phyloP scores from a whole-genome alignment of 371 early-diverging fungal species.

The Nematocida homosporus region DNA sequence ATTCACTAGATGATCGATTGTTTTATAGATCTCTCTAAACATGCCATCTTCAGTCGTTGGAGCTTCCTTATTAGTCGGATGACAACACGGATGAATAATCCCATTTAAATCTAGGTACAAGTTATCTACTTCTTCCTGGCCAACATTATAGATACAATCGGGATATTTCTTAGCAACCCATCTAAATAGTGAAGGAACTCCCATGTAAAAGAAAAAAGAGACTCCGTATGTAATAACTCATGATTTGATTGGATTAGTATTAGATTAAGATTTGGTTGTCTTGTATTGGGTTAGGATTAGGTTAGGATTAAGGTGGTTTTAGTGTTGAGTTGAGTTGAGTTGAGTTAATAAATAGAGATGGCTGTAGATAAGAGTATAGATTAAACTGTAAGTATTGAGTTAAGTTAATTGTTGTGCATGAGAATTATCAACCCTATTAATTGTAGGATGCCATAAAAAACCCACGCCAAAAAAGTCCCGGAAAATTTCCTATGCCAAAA shows the following conservation, averaged over 20 bases:
- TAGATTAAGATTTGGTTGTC: background rate
- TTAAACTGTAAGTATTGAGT: too few relatives aligned
- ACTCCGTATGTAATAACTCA: background rate
- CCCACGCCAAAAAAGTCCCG: too few relatives aligned
- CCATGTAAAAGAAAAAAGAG: conserved; percentile 61
- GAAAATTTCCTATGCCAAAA: too few relatives aligned
- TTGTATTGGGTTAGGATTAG: background rate
- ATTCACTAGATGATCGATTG: conserved; percentile 82
- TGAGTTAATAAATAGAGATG: too few relatives aligned
- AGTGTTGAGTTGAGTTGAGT: too few relatives aligned
- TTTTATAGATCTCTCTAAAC: conserved; percentile 76
- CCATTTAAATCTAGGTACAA: conserved; percentile 98
- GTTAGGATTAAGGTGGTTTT: too few relatives aligned
- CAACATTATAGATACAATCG: conserved; percentile 70
- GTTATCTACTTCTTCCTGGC: conserved; percentile 74
- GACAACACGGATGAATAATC: conserved; percentile 94
- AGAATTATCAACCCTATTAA: too few relatives aligned
- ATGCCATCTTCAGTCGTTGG: conserved; percentile 74
- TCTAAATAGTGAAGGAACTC: conserved; percentile 70
- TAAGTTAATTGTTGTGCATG: too few relatives aligned
- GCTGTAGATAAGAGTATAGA: too few relatives aligned
- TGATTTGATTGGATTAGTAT: background rate
- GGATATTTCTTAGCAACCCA: conserved; percentile 91
- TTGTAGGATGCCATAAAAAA: too few relatives aligned
- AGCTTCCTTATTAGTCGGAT: conserved; percentile 69